Evolutionary conservation across 306 rosid species (phyloP), one percentile per base, ranked within the genome.

Genomic region (Casuarina glauca): DNA sequence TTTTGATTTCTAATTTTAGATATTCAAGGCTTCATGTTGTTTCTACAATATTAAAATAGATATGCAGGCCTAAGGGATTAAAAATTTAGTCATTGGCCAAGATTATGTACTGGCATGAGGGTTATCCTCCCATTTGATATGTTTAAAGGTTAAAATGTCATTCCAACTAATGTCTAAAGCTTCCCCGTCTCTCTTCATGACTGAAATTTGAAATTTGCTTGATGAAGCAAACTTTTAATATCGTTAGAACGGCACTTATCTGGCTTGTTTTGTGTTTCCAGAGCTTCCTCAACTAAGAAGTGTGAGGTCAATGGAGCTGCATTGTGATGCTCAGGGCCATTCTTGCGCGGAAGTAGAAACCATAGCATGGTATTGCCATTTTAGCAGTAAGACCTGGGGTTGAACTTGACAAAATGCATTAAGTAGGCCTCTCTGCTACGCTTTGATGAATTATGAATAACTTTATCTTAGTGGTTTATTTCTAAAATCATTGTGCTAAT

Each of bases 281-380:
- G 97, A 82, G 78, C 93, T 95, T 85, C 94, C 80, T 5, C 97
- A 89, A 79, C 86, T 92, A 77, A 91, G 95, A 85, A 88, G 97
- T 74, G 75, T 52, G 64, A 89, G 92, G 54, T 95, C 98, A 51
- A 86, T 91, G 97, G 91, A 87, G 87, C 84, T 92, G 83, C 96
- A 97, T 58, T 95, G 98, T 76, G 97, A 95, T 85, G 87, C 97
- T 50, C 90, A 11, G 19, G 97, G 97, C 69, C 91, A 88, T 83
- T 95, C 97, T 63, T 93, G 95, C 82, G 97, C 97, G 73, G 97
- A 97, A 86, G 87, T 75, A 16, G 91, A 88, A 77, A 85, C 91
- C 5, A 35, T 67, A 16, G 87, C 91, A 64, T 95, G 98, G 98
- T 95, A 95, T 83, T 82, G 97, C 93, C 66, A 74, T 92, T 74